Base-by-base conservation (phyloP, 2,329 filamentous ascomycete genomes). In the Pseudocercospora cruenta region DNA sequence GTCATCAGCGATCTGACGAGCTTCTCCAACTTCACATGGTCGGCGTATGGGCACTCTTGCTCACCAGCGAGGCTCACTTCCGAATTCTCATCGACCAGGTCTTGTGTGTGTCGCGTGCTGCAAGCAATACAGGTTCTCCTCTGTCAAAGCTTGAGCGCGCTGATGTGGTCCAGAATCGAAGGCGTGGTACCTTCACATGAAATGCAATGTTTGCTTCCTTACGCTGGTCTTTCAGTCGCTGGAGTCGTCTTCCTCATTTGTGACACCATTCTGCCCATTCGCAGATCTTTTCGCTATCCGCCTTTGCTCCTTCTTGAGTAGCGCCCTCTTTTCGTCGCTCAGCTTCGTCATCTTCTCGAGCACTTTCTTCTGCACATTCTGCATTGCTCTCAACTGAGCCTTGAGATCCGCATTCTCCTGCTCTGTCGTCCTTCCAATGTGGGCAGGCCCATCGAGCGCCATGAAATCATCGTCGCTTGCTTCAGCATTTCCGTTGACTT, bases 311-410 rank as follows among this genome's bases (percentile, higher is more conserved):
- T 74, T 67, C 26, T 72, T 64, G 47, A 77, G 58, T 31, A 80
- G 72, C 39, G 72, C 77, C 47, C 79, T 77, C 39, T 77, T 78
- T 69, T 83, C 81, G 53, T 79, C 76, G 51, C 78, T 78, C 60
- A 83, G 58, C 65, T 80, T 78, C 14, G 79, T 79, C 26, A 84
- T 73, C 64, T 82, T 82, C 22, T 79, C 74, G 60, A 84, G 80
- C 4, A 80, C 81, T 36, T 79, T 79, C 64, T 77, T 80, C 69
- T 83, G 82, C 31, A 83, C 75, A 47, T 80, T 76, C 67, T 82
- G 78, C 31, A 84, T 71, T 4, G 79, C 79, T 21, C 79, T 80
- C 16, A 84, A 62, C 64, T 83, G 68, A 63, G 79, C 75, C 14
- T 76, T 76, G 16, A 78, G 66, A 9, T 66, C 68, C 10, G 69